Base-by-base conservation (phyloP, 2,329 filamentous ascomycete genomes). In the Cercospora janseana region DNA sequence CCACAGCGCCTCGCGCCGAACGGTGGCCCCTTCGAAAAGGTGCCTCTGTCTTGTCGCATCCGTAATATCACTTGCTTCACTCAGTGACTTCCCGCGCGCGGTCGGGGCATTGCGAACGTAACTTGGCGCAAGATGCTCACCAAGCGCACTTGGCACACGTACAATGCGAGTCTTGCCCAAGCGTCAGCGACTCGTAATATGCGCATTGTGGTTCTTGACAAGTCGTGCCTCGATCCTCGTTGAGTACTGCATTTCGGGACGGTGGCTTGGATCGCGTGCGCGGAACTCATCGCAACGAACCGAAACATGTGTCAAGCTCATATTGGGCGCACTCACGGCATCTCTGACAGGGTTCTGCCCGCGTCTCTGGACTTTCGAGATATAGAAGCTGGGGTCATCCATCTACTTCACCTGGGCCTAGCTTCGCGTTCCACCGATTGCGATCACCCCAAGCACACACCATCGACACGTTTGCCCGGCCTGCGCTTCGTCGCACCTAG, bases 351-450 rank as follows among this genome's bases (percentile, higher is more conserved):
- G 44, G 44, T 38, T 40, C 18, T 20, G 32, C 44, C 32, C 21
- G 29, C 23, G 26, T 1, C 12, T 40, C 32, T 47, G 32, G 44
- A 34, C 44, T 38, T 47, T 24, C 23, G 32, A 27, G 10, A 47
- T 34, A 47, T 47, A 40, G 38, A 18, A 40, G 44, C 44, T 47
- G 24, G 44, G 44, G 44, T 47, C 38, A 18, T 26, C 44, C 23
- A 47, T 38, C 44, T 27, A 26, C 24, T 40, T 24, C 44, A 47
- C 9, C 44, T 26, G 6, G n/a, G 20, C 18, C 44, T 34, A 47
- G 32, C 44, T 26, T 47, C 32, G 38, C 24, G 20, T 46, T 35
- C 44, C 44, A 38, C 32, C 32, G 21, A 46, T 9, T 15, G 21
- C 31, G 31, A 46, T 46, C 44, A 46, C 20, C 15, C 32, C 23